Evolutionary conservation across 352 stramenopile species (phyloP), one percentile per base, ranked within the genome.

Genomic region (Pythium rishiriense): DNA sequence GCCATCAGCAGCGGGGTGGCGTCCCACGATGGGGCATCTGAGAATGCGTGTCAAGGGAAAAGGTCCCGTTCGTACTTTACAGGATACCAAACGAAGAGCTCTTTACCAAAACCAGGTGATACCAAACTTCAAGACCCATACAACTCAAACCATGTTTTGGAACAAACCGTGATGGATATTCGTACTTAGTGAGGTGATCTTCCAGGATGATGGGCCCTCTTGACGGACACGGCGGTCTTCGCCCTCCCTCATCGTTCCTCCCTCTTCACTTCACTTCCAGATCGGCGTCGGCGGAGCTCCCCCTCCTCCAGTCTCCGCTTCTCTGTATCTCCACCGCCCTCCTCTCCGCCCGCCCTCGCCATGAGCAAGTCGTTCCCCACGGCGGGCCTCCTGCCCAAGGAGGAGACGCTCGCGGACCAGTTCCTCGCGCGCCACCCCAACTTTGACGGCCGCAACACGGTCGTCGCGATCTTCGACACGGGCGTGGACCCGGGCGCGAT

Each of bases 381-480:
- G 3, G 69, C 80, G 5, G 78, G 73, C 19, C 73, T 93, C 25
- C 70, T 98, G 42, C 94, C 95, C 50, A 98, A 98, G 65, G 76
- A 95, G 48, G 93, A 98, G 75, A 98, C 93, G 22, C 78, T 94
- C 31, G 87, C 86, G 12, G 78, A 79, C 51, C 59, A 70, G 22
- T 96, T 98, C 60, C 59, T 97, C 31, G 51, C 83, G 55, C 68
- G 77, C 22, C 87, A 95, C 64, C 92, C 94, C 14, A 57, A 79
- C n/a, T 96, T 83, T 66, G 93, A 98, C 79, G 96, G 96, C 9
- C 83, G 85, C 49, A 85, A 88, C 62, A 81, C 98, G 0, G 81
- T 97, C 17, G 93, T 98, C 35, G 94, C 88, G n/a, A 93, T 99
- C 64, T 86, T 99, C 46, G 96, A 99, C 81, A 98, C 96, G 25